These are phyloP conservation scores for Vararia minispora DNA, from an alignment of 768 basidiomycete species.

Conservation along the genomic window DNA sequence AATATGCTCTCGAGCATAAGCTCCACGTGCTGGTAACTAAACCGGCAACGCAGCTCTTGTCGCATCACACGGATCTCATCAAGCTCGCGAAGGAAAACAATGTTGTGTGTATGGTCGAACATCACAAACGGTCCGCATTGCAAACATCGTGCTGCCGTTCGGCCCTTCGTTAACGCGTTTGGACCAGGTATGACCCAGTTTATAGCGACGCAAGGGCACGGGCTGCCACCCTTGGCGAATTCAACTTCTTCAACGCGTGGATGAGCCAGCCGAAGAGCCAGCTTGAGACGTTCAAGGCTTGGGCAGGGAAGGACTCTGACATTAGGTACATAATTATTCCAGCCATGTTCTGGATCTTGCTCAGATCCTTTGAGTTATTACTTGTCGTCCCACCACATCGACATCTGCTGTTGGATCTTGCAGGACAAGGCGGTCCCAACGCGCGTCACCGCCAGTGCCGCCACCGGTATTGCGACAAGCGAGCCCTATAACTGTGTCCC, in stretches of 20 bases:
- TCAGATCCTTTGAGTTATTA: constrained; percentile 53
- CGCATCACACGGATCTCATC: constrained; percentile 73
- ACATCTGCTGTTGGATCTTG: constrained; percentile 79
- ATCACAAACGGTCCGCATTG: constrained; percentile 64
- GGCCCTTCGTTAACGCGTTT: constrained; percentile 2
- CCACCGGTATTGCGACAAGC: constrained; percentile 82
- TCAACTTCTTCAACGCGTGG: constrained; percentile 95
- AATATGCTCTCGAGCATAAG: constrained; percentile 76
- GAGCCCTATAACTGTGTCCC: constrained; percentile 82
- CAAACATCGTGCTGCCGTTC: not conserved
- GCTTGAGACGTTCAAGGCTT: constrained; percentile 87
- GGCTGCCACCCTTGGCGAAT: constrained; percentile 69
- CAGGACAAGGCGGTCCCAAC: constrained; percentile 68
- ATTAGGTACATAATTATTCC: constrained; percentile 45
- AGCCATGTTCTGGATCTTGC: not conserved
- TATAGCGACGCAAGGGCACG: constrained; percentile 85
- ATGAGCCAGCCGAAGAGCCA: constrained; percentile 97
- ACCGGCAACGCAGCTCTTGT: constrained; percentile 79
- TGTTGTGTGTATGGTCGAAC: constrained; percentile 88
- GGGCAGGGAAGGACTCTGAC: constrained; percentile 92
- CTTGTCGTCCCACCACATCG: constrained; percentile 91
- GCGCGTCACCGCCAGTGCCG: constrained; percentile 83
- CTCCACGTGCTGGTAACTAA: constrained; percentile 90
- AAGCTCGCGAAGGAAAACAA: constrained; percentile 67
- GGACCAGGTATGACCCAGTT: constrained; percentile 67